A percentile compares a stretch with the other conserved stretches of the same genome.
These are phyloP conservation scores for Venustampulla echinocandica DNA, from an alignment of 495 filamentous ascomycete species.

Conservation along the genomic window DNA sequence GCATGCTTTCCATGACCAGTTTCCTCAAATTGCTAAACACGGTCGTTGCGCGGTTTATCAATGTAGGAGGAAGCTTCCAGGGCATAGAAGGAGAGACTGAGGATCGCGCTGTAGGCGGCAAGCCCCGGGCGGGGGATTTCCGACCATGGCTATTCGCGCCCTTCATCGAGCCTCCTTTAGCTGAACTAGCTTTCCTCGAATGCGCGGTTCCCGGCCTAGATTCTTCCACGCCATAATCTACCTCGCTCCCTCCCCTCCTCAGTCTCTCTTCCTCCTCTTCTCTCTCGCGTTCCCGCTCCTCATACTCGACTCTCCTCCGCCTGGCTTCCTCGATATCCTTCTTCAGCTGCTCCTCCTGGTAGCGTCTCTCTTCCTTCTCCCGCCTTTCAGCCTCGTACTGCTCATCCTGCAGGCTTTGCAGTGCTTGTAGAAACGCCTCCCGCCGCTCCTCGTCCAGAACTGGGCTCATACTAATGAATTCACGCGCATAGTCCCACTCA, in stretches of 20 bases:
- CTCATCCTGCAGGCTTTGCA: conserved; percentile 68
- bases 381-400: conserved; percentile 52
- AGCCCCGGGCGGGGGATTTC: too few species aligned
- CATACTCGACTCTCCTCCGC: conserved; percentile 41
- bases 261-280: conserved; percentile 18
- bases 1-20: conserved; percentile 49
- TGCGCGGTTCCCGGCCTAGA: conserved; percentile 6
- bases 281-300: conserved; percentile 42
- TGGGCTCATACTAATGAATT: conserved; percentile 77
- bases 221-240: conserved; percentile 49
- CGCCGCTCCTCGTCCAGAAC: conserved; percentile 86
- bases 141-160: conserved; percentile 21
- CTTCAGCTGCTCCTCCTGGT: conserved; percentile 49
- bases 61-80: conserved; percentile 30
- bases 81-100: conserved; percentile 25
- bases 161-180: conserved; percentile 31
- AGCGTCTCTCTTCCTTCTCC: conserved; percentile 54
- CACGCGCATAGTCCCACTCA: conserved; percentile 89
- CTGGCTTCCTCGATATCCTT: conserved; percentile 52
- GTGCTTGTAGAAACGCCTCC: conserved; percentile 71
- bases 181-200: conserved; percentile 1
- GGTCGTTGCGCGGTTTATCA: conserved; percentile 41
- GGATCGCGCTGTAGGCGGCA: conserved; percentile 18
- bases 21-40: conserved; percentile 48
- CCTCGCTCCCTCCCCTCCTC: conserved; percentile 35